Base-by-base conservation (phyloP, 202 grass and related monocot species). In the Zizania palustris region DNA sequence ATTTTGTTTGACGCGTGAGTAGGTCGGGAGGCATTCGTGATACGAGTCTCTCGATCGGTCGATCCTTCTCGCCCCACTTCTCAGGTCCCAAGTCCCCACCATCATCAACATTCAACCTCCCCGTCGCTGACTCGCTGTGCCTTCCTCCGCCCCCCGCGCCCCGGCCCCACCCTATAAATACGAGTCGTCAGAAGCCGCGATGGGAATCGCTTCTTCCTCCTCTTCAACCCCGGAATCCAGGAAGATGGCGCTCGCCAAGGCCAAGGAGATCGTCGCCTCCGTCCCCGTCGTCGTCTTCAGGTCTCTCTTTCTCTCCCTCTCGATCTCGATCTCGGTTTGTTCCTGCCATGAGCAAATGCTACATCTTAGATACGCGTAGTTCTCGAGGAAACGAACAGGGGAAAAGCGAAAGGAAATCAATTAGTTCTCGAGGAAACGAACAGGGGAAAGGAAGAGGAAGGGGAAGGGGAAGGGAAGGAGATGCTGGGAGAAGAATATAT, bases 251-350 rank as follows among this genome's bases (percentile, higher is more conserved):
- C 84, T 90, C 49, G 76, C 68, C 8, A 93, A 90, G 84, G 80
- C 80, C 67, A 90, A 93, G 84, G 76, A 93, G 34, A 81, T 87
- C 76, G 86, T 79, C 43, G 79, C 90, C 40, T 93, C 87, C 54
- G 77, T 77, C 22, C 87, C 87, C 44, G 63, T 93, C 49, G 90
- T 93, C 72, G 84, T 90, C 73, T 90, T 90, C 84, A 93, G 87
- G 90, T 89, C 42, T 51, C 41, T 59, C 48, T 44, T 12, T 10
- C 54, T n/a, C 72, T 9, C 44, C 11, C 60, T 48, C 42, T 21
- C 50, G 5, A 72, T 62, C 55, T 2, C 6, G 58, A 12, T 11
- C 33, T 40, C 37, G 11, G 28, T 41, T 57, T 43, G 19, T 19
- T n/a, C 55, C 5, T 35, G 53, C 37, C 46, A 10, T 73, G 36